Evolutionary conservation across 140 eudicot genomes (phyloP), one percentile per base, ranked within the genome.

Genomic region (Senecio squalidus): DNA sequence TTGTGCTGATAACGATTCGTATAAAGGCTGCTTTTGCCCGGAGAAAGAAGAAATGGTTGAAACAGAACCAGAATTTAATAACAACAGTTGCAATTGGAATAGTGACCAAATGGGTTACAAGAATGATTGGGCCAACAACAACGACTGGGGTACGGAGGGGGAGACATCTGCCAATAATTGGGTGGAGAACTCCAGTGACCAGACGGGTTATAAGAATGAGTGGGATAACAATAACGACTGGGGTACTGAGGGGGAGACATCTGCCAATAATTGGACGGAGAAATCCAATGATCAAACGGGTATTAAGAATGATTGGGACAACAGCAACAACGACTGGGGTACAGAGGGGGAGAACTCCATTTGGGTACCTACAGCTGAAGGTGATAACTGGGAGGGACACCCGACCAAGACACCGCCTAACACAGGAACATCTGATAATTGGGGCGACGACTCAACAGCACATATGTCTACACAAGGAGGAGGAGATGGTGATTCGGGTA

Each of bases 21-120:
- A 86, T 46, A 60, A 76, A 40, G 98, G 98, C n/a, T 86, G 96
- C 71, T 79, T 85, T 73, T 92, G 77, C 44, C 98, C 98, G 0
- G 78, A 66, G 21, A 83, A 70, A 64, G 72, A 74, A 69, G 74
- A 60, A 33, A 17, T 47, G n/a, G 36, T 29, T 16, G 73, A 71
- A 16, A 71, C 57, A 5, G 59, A 34, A 62, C 3, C 28, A 5
- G 60, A 28, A 45, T 2, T 9, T 16, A 9, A 26, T 21, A n/a
- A 64, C 39, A 16, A 47, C 4, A 13, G 21, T 25, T 47, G 4
- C 41, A 54, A 33, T 8, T 44, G 65, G 71, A 53, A 63, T 46
- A 28, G 46, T 53, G 71, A 26, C 7, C 55, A 54, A 66, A 26
- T 43, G 11, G 33, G 40, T 26, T 47, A 11, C 4, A n/a, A n/a